Evolutionary conservation across 805 yeast species (phyloP), one percentile per base, ranked within the genome.

Genomic region (Cyberlindnera mycetangii): DNA sequence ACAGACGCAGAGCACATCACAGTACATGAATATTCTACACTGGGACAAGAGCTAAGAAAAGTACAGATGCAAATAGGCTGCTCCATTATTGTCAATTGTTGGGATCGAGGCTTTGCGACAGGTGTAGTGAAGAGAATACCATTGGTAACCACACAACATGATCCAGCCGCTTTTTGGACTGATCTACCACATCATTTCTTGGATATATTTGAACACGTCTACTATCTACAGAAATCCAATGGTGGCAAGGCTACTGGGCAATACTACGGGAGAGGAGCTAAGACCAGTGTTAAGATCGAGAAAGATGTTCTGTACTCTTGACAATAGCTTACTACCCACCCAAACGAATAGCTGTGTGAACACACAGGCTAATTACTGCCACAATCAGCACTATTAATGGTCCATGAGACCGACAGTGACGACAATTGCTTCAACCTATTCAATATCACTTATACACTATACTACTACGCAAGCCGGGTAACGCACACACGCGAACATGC

Each of bases 21-120:
- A 3, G 16, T 10, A 11, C 32, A 39, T 16, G 49, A 48, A 24
- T 45, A 27, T 27, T 30, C 19, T 3, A 18, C 49, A 1, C 27
- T 48, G 1, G 34, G 25, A 3, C 16, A 22, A 1, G 19, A 27
- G 2, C 25, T 48, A 10, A 20, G 9, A 10, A 42, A 17, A 9
- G 16, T 45, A 1, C 18, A 33, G 4, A 12, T 5, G 3, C 27
- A 37, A 14, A 30, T 38, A 10, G 49, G 49, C 7, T 39, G 45
- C 28, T 30, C 41, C 11, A 28, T 48, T 7, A 30, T 48, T n/a
- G 42, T 45, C 6, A 42, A 45, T 7, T 22, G 43, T 16, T 42
- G 45, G 39, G 52, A 45, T 34, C 37, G 28, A 17, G 25, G 30
- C 3, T 48, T 48, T 18, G 37, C 24, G 18, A 17, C 27, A 5